Conservation (phyloP, 2,329 filamentous ascomycete genomes). For the Neurospora crassa region DNA sequence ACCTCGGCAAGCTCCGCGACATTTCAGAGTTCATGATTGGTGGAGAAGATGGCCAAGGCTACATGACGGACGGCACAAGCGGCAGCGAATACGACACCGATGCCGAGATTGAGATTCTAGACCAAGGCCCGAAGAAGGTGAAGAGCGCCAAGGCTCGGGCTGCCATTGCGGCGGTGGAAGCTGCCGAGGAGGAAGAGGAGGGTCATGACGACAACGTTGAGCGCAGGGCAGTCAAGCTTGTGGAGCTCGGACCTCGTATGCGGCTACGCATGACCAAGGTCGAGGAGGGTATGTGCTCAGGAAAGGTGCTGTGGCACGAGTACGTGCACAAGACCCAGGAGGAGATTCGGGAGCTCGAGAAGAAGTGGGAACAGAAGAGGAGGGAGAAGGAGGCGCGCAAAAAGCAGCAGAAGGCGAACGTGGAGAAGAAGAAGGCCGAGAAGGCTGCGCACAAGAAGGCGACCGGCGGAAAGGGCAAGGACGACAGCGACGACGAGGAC, state of each 20-base stretch:
- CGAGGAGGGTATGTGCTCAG: constrained; percentile 82
- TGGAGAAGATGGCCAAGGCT: constrained; percentile 65
- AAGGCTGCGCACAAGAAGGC: constrained; percentile 73
- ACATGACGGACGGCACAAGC: constrained; percentile 75
- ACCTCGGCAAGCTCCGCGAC: constrained; percentile 83
- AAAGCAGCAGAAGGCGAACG: constrained; percentile 78
- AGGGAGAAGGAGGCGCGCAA: constrained; percentile 75
- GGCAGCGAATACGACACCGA: constrained; percentile 92
- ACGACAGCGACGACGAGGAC: constrained; percentile 21
- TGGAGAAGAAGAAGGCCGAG: constrained; percentile 77
- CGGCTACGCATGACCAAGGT: constrained; percentile 86
- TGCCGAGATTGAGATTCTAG: constrained; percentile 81
- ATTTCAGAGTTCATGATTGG: constrained; percentile 93
- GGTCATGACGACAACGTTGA: constrained; percentile 54
- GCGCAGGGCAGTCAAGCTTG: constrained; percentile 79
- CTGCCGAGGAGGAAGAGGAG: constrained; percentile 33
- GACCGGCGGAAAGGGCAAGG: constrained; percentile 48
- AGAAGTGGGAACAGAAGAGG: constrained; percentile 67
- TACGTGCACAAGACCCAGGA: constrained; percentile 76
- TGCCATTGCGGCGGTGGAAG: constrained; percentile 30
- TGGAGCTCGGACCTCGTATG: constrained; percentile 88
- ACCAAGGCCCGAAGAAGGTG: constrained; percentile 54
- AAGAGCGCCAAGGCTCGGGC: constrained; percentile 41
- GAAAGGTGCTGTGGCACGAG: constrained; percentile 96
- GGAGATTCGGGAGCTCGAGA: constrained; percentile 71